These are phyloP conservation scores for Kondoa subrosea DNA, from an alignment of 768 basidiomycete species.

Conservation along the genomic window DNA sequence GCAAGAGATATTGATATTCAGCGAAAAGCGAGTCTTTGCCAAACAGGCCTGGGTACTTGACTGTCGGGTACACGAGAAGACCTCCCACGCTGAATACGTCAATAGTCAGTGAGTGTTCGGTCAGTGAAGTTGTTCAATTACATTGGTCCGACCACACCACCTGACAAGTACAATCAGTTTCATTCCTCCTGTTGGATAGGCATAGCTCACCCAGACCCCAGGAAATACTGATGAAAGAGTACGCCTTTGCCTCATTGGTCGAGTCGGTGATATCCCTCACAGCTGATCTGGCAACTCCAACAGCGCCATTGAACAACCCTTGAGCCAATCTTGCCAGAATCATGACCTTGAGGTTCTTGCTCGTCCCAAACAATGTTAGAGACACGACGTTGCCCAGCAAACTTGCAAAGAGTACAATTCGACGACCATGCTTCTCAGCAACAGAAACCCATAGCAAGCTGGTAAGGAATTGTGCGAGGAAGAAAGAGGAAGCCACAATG, in stretches of 20 bases:
- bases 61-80: slow-evolving; percentile 41
- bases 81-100: slow-evolving; percentile 4
- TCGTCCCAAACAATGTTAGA: slow-evolving; percentile 60
- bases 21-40: slow-evolving; percentile 44
- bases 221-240: slow-evolving; percentile 49
- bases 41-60: slow-evolving; percentile 70
- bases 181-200: slow-evolving; percentile 7
- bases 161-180: slow-evolving; percentile 58
- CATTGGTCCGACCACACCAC: slow-evolving; percentile 84
- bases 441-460: slow-evolving; percentile 93
- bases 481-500: slow-evolving; percentile 58
- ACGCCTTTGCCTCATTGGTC: slow-evolving; percentile 84
- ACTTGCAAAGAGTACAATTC: slow-evolving; percentile 66
- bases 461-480: slow-evolving; percentile 88
- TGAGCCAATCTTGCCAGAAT: slow-evolving; percentile 65
- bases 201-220: slow-evolving; percentile 48
- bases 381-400: slow-evolving; percentile 69
- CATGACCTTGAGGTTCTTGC: slow-evolving; percentile 58
- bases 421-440: slow-evolving; percentile 74
- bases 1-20: slow-evolving; percentile 75
- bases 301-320: slow-evolving; percentile 80
- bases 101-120: not conserved
- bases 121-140: not conserved
- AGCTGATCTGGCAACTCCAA: slow-evolving; percentile 82
- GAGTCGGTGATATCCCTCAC: slow-evolving; percentile 74